Conservation (phyloP, 441 rosid species). For the Euphorbia schlechtendalii region DNA sequence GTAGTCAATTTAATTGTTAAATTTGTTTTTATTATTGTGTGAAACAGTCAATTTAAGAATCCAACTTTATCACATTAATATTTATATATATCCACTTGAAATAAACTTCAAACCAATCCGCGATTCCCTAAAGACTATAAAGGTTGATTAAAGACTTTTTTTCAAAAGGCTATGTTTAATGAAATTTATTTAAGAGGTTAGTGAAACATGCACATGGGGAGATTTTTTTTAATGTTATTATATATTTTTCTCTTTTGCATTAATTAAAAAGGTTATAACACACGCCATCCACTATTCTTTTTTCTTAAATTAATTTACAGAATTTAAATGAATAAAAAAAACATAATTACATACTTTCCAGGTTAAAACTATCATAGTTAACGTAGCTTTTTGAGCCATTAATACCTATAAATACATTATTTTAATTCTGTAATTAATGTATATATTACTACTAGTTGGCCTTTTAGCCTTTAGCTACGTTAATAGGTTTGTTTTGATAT, state of each 20-base stretch:
- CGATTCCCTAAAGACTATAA: conserved; percentile 20
- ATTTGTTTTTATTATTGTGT: conserved; percentile 7
- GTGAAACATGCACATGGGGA: conserved; percentile 32
- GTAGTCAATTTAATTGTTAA: conserved; percentile 5
- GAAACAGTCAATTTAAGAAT: conserved; percentile 18
- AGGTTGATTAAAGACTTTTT: conserved; percentile 13
- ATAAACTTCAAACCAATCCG: conserved; percentile 22
- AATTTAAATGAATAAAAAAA: neutral
- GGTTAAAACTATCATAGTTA: neutral
- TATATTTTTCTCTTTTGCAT: conserved; percentile 16
- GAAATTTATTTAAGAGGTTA: conserved; percentile 6
- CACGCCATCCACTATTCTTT: neutral
- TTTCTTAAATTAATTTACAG: neutral
- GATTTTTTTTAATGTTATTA: too few relatives aligned
- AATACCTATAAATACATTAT: neutral
- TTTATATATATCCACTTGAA: conserved; percentile 18
- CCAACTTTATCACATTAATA: neutral
- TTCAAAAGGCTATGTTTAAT: neutral
- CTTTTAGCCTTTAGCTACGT: neutral
- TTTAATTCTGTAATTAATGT: neutral
- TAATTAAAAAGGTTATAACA: conserved; percentile 8
- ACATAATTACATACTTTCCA: neutral
- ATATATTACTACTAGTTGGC: neutral
- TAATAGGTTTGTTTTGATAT: neutral
- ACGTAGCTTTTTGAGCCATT: conserved; percentile 1